These are phyloP conservation scores for Antitrichia curtipendula DNA, from an alignment of 225 moss, liverwort and hornwort species.

Conservation along the genomic window DNA sequence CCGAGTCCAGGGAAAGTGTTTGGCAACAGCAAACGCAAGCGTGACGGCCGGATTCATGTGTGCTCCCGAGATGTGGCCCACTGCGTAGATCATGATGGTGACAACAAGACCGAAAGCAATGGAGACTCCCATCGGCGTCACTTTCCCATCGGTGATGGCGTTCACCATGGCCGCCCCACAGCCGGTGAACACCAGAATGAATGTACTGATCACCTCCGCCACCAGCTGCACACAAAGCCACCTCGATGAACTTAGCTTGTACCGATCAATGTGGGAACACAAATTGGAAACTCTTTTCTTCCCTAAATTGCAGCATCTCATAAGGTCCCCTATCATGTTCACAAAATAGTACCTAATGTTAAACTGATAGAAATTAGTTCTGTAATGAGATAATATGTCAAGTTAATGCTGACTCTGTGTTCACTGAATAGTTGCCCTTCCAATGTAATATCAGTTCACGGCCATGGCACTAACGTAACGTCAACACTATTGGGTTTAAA, in stretches of 20 bases:
- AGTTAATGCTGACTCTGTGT: too few relatives aligned
- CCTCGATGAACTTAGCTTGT: background rate
- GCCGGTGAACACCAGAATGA: conserved; percentile 40
- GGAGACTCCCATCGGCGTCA: conserved; percentile 29
- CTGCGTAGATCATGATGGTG: conserved; percentile 34
- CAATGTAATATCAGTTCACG: background rate
- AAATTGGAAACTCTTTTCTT: background rate
- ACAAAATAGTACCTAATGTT: background rate
- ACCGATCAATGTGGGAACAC: background rate
- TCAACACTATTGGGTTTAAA: background rate
- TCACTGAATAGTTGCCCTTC: background rate
- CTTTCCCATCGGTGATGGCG: conserved; percentile 12
- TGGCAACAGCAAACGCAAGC: conserved; percentile 22
- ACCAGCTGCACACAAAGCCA: conserved; percentile 5
- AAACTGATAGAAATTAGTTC: background rate
- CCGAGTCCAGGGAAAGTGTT: conserved; percentile 26
- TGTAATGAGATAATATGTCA: background rate
- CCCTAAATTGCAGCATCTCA: background rate
- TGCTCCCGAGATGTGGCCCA: conserved; percentile 43
- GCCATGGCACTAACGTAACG: background rate
- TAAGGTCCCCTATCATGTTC: background rate
- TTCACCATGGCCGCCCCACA: conserved; percentile 46
- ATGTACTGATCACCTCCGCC: conserved; percentile 47
- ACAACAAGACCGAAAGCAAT: conserved; percentile 28
- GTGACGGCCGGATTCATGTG: conserved; percentile 47